phyloP scores from a whole-genome alignment of 805 yeast species.

The Schizosaccharomyces octosporus region DNA sequence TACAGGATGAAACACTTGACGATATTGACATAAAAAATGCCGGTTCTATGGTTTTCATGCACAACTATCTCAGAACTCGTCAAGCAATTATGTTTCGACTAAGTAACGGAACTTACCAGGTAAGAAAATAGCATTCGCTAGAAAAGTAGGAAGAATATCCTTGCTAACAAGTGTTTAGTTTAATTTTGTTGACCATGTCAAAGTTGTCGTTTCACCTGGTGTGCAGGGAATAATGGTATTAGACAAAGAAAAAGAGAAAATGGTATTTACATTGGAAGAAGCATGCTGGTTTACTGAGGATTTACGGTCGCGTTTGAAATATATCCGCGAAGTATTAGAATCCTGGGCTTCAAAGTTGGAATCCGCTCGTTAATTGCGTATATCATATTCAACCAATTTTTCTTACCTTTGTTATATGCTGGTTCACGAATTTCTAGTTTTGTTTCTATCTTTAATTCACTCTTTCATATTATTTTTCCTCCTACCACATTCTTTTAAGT shows the following conservation, averaged over 20 bases:
- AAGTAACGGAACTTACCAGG: constrained; percentile 72
- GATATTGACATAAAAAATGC: constrained; percentile 18
- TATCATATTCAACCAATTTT: not conserved
- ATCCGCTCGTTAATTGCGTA: not conserved
- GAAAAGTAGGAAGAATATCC: not conserved
- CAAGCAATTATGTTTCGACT: constrained; percentile 76
- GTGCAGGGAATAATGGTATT: not conserved
- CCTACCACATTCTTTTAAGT: no score
- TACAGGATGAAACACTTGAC: constrained; percentile 12
- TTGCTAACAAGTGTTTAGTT: not conserved
- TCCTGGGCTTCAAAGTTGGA: not conserved
- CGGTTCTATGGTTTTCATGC: constrained; percentile 19
- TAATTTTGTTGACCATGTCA: not conserved
- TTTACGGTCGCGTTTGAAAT: not conserved
- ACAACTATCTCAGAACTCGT: constrained; percentile 58
- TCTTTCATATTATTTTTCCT: no score
- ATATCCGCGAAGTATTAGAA: not conserved
- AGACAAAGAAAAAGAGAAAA: not conserved
- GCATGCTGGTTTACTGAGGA: not conserved
- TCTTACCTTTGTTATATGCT: not conserved
- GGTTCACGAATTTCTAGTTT: not conserved
- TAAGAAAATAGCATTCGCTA: not conserved
- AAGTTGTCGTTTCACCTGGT: not conserved
- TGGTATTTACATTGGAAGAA: not conserved
- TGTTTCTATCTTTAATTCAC: not conserved